Evolutionary conservation across 2,329 filamentous ascomycete genomes (phyloP), one percentile per base, ranked within the genome.

Genomic region (Cladosporium austrohemisphaericum): DNA sequence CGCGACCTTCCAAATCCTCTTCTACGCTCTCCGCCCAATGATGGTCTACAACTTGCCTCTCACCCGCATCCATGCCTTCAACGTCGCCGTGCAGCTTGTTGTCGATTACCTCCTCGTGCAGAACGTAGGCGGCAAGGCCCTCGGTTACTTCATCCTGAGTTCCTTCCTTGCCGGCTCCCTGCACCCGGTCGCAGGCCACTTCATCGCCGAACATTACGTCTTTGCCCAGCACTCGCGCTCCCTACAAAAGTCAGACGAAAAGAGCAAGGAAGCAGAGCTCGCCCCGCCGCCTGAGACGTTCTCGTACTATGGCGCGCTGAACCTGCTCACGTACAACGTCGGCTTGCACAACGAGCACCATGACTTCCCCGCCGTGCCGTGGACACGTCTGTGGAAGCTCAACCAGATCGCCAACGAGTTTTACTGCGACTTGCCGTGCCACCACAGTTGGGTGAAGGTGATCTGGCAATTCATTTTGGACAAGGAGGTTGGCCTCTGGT

Each of bases 311-410:
- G 93, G 93, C 0, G 81, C 86, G 1, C 79, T 97, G 57, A 98
- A 98, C 72, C 71, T 90, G 61, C 72, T 98, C 41, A 95, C 91
- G 1, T 98, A 97, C 77, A 98, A 98, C 61, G 93, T 98, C 37
- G 93, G 93, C 46, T 75, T 96, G 63, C 93, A 98, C 76, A 98
- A 98, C 67, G 93, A 98, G 76, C 93, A 98, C 71, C 93, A 98
- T 69, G 93, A 98, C 70, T 98, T 98, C 72, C 93, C 93, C 9
- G 93, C 93, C 40, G 81, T 98, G 38, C 92, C 93, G 0, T 98
- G 93, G 93, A 96, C 90, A 8, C 78, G 86, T 25, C 78, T 98
- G 31, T 86, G 84, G 48, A 77, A 77, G 64, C 75, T 98, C 47
- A 83, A 91, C 64, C 72, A 81, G 55, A 86, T 94, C 50, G 93